Evolutionary conservation across 331 rosid genomes (phyloP).

Genomic region (Spiraea crenata): DNA sequence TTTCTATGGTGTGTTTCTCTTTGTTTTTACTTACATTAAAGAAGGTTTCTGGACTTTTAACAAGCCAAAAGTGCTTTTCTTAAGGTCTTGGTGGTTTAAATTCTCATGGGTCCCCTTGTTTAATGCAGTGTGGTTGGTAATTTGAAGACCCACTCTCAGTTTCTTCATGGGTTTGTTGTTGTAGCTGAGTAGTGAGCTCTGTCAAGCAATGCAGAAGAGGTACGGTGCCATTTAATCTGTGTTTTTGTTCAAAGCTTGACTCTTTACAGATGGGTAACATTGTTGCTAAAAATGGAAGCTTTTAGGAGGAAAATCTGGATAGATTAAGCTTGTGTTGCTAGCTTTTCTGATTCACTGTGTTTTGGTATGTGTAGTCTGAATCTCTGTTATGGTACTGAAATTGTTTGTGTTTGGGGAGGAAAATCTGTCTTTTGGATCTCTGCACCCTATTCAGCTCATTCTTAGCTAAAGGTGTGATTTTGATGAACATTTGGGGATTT

Average conservation of each 20-base stretch:
- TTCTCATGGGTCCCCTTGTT: slow-evolving; percentile 62
- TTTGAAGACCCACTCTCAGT: slow-evolving; percentile 37
- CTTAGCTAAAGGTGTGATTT: slow-evolving; percentile 21
- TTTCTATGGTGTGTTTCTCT: slow-evolving; percentile 10
- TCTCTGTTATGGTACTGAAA: slow-evolving; percentile 23
- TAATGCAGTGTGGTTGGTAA: slow-evolving; percentile 46
- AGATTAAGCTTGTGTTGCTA: slow-evolving; percentile 39
- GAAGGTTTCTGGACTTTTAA: slow-evolving; percentile 10
- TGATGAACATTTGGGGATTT: slow-evolving; percentile 20
- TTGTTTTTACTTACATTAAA: background rate
- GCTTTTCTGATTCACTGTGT: slow-evolving; percentile 32
- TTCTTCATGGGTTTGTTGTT: slow-evolving; percentile 39
- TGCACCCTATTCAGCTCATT: slow-evolving; percentile 25
- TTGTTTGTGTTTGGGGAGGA: slow-evolving; percentile 8
- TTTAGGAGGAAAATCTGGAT: slow-evolving; percentile 32
- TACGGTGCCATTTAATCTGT: slow-evolving; percentile 9
- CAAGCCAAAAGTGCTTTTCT: slow-evolving; percentile 14
- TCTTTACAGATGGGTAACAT: slow-evolving; percentile 34
- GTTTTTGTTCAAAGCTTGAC: slow-evolving; percentile 28
- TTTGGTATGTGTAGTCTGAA: slow-evolving; percentile 32
- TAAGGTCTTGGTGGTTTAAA: slow-evolving; percentile 31
- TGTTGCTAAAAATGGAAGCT: slow-evolving; percentile 39
- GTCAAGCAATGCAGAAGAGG: slow-evolving; percentile 26
- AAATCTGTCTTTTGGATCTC: slow-evolving; percentile 23
- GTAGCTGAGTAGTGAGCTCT: slow-evolving; percentile 30